Base-by-base conservation (phyloP, 2,329 filamentous ascomycete species). In the Colletotrichum sp. region DNA sequence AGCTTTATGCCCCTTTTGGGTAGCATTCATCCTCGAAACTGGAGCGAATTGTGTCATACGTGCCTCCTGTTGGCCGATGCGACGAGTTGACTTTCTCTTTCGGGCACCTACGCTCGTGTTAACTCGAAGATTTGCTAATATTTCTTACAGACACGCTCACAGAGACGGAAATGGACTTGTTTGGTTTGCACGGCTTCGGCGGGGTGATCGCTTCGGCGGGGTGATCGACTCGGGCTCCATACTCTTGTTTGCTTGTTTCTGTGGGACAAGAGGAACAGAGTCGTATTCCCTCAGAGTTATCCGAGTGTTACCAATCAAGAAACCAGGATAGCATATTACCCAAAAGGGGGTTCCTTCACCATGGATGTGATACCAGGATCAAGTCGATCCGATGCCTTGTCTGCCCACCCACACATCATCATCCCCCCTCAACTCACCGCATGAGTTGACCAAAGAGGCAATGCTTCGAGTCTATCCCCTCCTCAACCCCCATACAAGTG, bases 401-500 rank as follows among this genome's bases (percentile, higher is more conserved):
- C 66, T 25, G 48, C 66, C 61, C 43, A 62, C 70, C 70, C 65
- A 60, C 43, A 34, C 64, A 64, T 61, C 25, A 62, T 55, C 34
- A 36, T 25, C 7, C 30, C 39, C 30, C 64, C 56, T 64, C 43
- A 52, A 30, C 16, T 43, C 30, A 8, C 43, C 70, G 73, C 73
- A 75, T 75, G 73, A 75, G 70, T 75, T 75, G 48, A 68, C 73
- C 70, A 60, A 73, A 68, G 25, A 39, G 70, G 73, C n/a, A 75
- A 73, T 73, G 55, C 56, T 68, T 67, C 68, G 64, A 68, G 32
- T 65, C 56, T 65, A 58, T 73, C 70, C 43, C 22, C 32, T 30
- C n/a, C 32, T 61, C 28, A 48, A 48, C 64, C 18, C 34, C 48
- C 73, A 64, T 75, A 60, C 55, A 73, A 64, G 39, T 64, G 73